A percentile compares a stretch with the other conserved stretches of the same genome.
Evolutionary conservation across 2,329 filamentous ascomycete genomes (phyloP).

Genomic region (Penicillium sp.): DNA sequence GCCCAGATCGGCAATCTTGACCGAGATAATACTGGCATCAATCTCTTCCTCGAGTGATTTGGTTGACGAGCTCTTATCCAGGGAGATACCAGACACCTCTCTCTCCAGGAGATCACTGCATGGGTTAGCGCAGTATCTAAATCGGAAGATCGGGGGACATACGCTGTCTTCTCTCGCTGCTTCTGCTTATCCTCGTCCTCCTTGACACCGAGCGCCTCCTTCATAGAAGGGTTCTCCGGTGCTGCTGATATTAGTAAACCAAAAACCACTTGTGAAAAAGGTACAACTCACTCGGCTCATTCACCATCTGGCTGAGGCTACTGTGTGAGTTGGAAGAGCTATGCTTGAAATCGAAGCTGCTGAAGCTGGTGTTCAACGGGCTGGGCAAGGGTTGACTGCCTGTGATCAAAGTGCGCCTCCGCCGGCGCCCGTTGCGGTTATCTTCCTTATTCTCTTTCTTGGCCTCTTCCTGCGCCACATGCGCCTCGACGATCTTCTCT

Average conservation of each 20-base stretch:
- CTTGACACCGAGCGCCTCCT: constrained; percentile 53
- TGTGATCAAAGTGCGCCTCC: constrained; percentile 90
- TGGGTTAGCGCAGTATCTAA: constrained; percentile 9
- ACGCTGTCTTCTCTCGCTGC: constrained; percentile 92
- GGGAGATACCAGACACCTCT: constrained; percentile 91
- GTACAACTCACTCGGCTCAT: constrained; percentile 65
- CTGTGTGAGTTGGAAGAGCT: constrained; percentile 65
- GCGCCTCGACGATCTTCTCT: constrained; percentile 95
- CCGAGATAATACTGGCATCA: constrained; percentile 77
- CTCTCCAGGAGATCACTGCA: constrained; percentile 83
- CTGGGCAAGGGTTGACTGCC: constrained; percentile 95
- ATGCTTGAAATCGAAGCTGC: constrained; percentile 66
- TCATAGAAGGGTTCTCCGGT: constrained; percentile 57
- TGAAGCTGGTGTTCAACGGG: constrained; percentile 89
- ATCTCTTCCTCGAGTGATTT: constrained; percentile 29
- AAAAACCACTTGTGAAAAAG: constrained; percentile 26
- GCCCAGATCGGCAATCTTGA: constrained; percentile 97
- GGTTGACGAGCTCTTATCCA: constrained; percentile 67
- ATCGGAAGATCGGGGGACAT: constrained; percentile 42
- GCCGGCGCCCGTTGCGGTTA: constrained; percentile 85
- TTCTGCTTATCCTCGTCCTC: constrained; percentile 68
- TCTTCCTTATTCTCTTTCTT: constrained; percentile 77
- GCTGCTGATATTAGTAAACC: constrained; percentile 43
- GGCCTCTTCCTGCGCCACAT: constrained; percentile 70
- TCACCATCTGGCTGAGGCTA: constrained; percentile 82